These are phyloP conservation scores for Penicillium ochrochloron DNA, from an alignment of 495 filamentous ascomycete genomes.

Conservation along the genomic window DNA sequence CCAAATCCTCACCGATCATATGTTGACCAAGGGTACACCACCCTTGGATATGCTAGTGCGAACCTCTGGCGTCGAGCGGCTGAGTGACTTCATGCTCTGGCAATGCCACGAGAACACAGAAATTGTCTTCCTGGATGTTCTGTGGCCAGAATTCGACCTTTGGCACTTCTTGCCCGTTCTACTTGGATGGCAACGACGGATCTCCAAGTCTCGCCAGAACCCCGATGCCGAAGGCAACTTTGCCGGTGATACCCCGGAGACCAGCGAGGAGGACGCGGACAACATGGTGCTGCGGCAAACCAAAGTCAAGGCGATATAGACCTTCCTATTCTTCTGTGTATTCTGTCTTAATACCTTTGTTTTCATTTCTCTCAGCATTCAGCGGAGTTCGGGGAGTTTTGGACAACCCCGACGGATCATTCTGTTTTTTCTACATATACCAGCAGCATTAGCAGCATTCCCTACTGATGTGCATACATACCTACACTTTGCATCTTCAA, in stretches of 20 bases:
- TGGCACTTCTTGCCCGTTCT: conserved; percentile 94
- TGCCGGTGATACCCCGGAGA: conserved; percentile 40
- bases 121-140: conserved; percentile 85
- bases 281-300: conserved; percentile 25
- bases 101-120: conserved; percentile 92
- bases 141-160: conserved; percentile 97
- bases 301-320: conserved; percentile 42
- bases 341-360: conserved; percentile 6
- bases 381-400: conserved; percentile 27
- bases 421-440: conserved; percentile 15
- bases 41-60: conserved; percentile 88
- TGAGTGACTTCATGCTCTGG: conserved; percentile 99
- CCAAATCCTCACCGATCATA: conserved; percentile 74
- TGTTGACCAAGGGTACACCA: conserved; percentile 82
- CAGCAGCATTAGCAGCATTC: conserved; percentile 20
- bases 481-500: conserved; percentile 11
- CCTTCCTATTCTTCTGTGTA: conserved; percentile 12
- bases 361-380: conserved; percentile 24
- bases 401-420: conserved; percentile 17
- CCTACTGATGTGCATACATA: conserved; percentile 13
- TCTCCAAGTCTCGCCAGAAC: conserved; percentile 49
- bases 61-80: conserved; percentile 86
- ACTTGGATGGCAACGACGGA: conserved; percentile 85
- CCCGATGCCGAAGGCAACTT: conserved; percentile 50
- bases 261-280: conserved; percentile 35